A percentile compares a stretch with the other conserved stretches of the same genome.
phyloP scores from a whole-genome alignment of 225 moss, liverwort and hornwort genomes.

The Marchantia polymorpha region DNA sequence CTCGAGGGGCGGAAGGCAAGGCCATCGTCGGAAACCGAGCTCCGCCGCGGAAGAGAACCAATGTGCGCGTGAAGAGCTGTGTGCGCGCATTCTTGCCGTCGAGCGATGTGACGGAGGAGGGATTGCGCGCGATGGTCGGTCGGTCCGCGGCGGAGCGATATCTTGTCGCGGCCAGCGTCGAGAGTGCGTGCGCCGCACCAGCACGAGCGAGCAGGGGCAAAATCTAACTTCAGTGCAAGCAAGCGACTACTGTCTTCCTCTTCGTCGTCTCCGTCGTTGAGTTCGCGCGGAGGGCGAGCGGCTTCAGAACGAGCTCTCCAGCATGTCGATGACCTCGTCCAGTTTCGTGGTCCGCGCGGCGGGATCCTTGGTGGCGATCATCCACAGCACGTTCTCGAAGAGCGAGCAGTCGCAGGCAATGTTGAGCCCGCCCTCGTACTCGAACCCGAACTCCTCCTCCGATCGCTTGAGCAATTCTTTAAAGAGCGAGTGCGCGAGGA shows the following conservation, averaged over 20 bases:
- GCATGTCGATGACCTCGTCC: constrained; percentile 28
- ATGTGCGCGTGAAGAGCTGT: neutral
- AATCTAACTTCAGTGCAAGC: neutral
- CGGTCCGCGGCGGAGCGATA: neutral
- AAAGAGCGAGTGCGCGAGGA: constrained; percentile 66
- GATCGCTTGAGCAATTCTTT: constrained; percentile 73
- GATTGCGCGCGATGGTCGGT: neutral
- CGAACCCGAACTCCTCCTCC: constrained; percentile 78
- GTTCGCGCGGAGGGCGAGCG: too few species aligned
- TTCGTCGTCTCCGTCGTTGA: too few species aligned
- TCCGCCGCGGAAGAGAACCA: neutral
- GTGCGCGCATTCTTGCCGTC: neutral
- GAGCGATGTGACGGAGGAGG: too few species aligned
- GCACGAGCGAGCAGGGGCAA: neutral
- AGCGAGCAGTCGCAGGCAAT: constrained; percentile 67
- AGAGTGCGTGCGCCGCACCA: too few species aligned
- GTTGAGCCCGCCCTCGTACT: constrained; percentile 70
- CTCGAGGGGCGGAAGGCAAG: neutral
- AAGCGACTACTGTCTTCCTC: neutral
- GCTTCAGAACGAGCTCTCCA: constrained; percentile 19
- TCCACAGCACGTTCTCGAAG: constrained; percentile 79
- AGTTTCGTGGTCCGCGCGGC: constrained; percentile 15
- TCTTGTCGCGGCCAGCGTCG: constrained; percentile 15
- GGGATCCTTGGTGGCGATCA: constrained; percentile 60
- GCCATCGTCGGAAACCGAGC: neutral